phyloP scores from a whole-genome alignment of 179 eudicot species.

The Spinacia oleracea region DNA sequence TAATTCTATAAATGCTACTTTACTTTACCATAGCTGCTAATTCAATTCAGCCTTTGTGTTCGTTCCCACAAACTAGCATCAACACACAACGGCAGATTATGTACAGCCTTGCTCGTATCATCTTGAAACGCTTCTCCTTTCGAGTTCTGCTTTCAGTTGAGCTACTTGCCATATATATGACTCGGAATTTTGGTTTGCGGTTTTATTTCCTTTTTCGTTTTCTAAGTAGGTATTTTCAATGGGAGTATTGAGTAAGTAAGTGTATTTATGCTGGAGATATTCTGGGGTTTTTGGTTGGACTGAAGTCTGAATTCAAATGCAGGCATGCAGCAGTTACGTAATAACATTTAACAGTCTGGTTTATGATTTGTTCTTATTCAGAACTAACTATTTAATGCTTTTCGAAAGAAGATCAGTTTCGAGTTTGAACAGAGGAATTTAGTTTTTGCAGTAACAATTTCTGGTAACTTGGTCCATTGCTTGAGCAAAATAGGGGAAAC shows the following conservation, averaged over 20 bases:
- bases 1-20: too few species aligned
- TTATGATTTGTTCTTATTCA: constrained; percentile 7
- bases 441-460: background rate
- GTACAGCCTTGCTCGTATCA: constrained; percentile 28
- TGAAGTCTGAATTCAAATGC: background rate
- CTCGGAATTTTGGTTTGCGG: background rate
- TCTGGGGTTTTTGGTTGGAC: background rate
- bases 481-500: background rate
- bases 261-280: constrained; percentile 3
- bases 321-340: constrained; percentile 25
- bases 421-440: constrained; percentile 19
- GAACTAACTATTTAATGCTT: background rate
- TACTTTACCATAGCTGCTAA: too few species aligned
- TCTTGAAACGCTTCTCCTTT: constrained; percentile 24
- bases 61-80: constrained; percentile 27
- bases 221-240: too few species aligned
- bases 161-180: constrained; percentile 1
- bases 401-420: background rate
- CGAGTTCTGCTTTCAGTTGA: constrained; percentile 3
- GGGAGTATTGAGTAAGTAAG: too few species aligned
- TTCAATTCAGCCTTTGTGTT: constrained; percentile 13
- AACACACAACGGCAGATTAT: constrained; percentile 25
- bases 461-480: background rate
- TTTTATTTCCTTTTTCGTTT: too few species aligned
- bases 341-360: constrained; percentile 13